Base-by-base conservation (phyloP, 116 monocot species). In the Dioscorea cayenensis region DNA sequence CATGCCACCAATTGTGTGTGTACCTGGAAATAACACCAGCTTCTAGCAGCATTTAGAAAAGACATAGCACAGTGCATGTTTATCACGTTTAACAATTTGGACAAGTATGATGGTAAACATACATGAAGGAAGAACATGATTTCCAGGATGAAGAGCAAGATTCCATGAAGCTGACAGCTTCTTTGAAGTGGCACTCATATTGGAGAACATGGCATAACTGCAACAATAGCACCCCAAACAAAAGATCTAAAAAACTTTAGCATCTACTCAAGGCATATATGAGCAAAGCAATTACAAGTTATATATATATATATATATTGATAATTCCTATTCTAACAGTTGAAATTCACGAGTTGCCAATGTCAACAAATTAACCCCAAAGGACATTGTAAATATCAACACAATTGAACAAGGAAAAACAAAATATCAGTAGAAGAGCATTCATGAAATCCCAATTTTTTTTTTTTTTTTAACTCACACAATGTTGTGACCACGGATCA, bases 1-100 rank as follows among this genome's bases (percentile, higher is more conserved):
- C 84, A 83, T 94, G 94, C 94, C 94, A 94, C 94, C 94, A 94
- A 75, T 88, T 90, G 67, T 94, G 94, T 25, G 88, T 84, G 51
- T 74, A 85, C 90, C 93, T 94, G 63, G 37, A 69, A 74, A 37
- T n/a, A 55, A 16, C 55, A 3, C 2, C 10, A 55, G 55, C 19
- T 55, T 55, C n/a, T 55, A 55, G 55, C 55, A 55, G n/a, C 12
- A 55, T 5, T 16, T 55, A 55, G 14, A 5, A 55, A 55, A 55
- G 2, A 16, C 16, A 55, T 18, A 55, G 55, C 4, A 55, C 16
- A 14, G 19, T 14, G 51, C 51, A 11, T 14, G 17, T 51, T 16
- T 55, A 18, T 3, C 4, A 55, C 2, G n/a, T 55, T 55, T 55
- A 55, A 55, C n/a, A 18, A 55, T 23, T 14, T 28, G 11, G 18